Evolutionary conservation across 2,329 filamentous ascomycete genomes (phyloP).

Genomic region (Penicillium sp.): DNA sequence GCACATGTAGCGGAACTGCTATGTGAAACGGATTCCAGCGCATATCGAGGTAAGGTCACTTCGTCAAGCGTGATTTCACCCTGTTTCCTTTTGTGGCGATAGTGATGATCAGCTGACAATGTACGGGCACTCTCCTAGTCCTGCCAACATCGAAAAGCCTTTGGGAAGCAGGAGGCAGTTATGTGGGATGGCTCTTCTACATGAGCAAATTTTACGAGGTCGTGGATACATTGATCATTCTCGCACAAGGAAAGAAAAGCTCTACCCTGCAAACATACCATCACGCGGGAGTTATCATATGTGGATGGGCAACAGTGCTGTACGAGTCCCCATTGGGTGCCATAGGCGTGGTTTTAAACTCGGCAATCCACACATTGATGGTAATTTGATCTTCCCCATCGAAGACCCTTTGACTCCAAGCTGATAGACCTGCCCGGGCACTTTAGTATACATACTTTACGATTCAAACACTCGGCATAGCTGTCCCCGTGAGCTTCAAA

Average conservation of each 20-base stretch:
- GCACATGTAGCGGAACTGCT: constrained; percentile 11
- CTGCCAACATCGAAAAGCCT: background rate
- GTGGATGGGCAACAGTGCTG: constrained; percentile 8
- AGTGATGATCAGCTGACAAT: background rate
- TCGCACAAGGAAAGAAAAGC: constrained; percentile 14
- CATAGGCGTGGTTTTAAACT: constrained; percentile 9
- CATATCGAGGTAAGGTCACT: constrained; percentile 7
- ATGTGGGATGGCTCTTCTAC: constrained; percentile 18
- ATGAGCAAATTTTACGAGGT: constrained; percentile 20
- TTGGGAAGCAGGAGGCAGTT: constrained; percentile 7
- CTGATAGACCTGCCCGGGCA: background rate
- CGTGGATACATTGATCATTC: constrained; percentile 17
- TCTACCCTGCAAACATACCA: constrained; percentile 21
- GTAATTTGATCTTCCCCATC: constrained; percentile 2
- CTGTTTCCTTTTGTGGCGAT: background rate
- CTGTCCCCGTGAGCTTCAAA: constrained; percentile 9
- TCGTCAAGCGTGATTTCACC: background rate
- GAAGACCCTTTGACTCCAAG: background rate
- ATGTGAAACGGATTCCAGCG: constrained; percentile 9
- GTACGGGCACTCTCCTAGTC: background rate
- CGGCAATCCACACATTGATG: constrained; percentile 17
- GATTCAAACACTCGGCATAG: constrained; percentile 13
- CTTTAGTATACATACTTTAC: constrained; percentile 18
- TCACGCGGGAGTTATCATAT: constrained; percentile 17
- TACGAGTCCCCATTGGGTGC: constrained; percentile 12